A percentile compares a stretch with the other conserved stretches of the same genome.
These are phyloP conservation scores for Globisporangium orthogonon DNA, from an alignment of 352 stramenopile species.

Conservation along the genomic window DNA sequence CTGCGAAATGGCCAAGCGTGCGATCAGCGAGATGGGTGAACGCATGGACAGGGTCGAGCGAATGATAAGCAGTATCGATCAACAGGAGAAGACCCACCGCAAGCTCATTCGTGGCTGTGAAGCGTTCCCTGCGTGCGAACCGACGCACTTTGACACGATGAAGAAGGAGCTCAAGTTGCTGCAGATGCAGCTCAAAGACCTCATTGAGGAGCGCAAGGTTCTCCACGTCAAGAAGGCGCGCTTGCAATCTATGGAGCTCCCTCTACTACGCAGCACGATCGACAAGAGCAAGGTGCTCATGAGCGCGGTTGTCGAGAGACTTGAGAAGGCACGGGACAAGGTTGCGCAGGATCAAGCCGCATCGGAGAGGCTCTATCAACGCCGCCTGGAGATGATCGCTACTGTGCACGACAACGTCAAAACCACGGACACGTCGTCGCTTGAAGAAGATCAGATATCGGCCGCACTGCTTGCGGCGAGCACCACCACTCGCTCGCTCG, in stretches of 20 bases:
- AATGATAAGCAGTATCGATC: conserved; percentile 53
- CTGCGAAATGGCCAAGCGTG: conserved; percentile 70
- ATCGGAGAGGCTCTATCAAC: conserved; percentile 62
- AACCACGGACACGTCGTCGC: conserved; percentile 11
- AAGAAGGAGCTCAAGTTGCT: conserved; percentile 70
- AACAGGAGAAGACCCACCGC: conserved; percentile 63
- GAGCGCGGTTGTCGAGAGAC: conserved; percentile 54
- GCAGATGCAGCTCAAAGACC: conserved; percentile 65
- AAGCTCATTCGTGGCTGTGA: conserved; percentile 66
- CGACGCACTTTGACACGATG: conserved; percentile 46
- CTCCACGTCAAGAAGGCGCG: conserved; percentile 56
- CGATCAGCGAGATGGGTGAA: conserved; percentile 64
- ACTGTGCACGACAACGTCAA: conserved; percentile 32
- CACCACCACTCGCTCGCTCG: conserved; percentile 43
- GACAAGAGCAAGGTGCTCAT: conserved; percentile 62
- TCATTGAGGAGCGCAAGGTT: conserved; percentile 61
- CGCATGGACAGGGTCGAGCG: conserved; percentile 64
- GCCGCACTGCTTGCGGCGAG: conserved; percentile 24
- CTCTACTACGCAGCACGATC: conserved; percentile 37
- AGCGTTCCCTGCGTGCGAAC: conserved; percentile 49
- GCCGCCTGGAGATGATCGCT: conserved; percentile 69
- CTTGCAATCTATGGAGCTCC: conserved; percentile 49
- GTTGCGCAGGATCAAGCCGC: conserved; percentile 60
- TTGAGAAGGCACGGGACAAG: conserved; percentile 54
- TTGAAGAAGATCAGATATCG: conserved; percentile 16